These are phyloP conservation scores for Aspergillus udagawae DNA, from an alignment of 2,329 filamentous ascomycete species.

Conservation along the genomic window DNA sequence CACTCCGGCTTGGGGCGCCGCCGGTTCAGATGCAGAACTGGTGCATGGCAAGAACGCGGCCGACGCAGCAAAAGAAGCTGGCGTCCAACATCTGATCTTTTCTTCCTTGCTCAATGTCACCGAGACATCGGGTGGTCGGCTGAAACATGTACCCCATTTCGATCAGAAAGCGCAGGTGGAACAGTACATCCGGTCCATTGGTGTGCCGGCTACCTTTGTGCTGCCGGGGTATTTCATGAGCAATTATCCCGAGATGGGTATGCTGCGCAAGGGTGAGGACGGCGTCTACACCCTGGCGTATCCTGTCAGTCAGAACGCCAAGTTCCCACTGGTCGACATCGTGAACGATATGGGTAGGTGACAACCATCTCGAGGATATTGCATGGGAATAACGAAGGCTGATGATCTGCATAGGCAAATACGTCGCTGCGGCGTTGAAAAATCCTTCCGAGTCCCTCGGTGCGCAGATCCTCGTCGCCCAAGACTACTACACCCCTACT, in stretches of 20 bases:
- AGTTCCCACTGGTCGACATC: conserved; percentile 45
- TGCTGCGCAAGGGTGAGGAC: conserved; percentile 25
- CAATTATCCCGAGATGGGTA: conserved; percentile 25
- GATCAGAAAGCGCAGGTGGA: conserved; percentile 40
- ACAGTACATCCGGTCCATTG: conserved; percentile 31
- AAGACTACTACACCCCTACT: conserved; percentile 35
- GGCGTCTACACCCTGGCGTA: conserved; percentile 24
- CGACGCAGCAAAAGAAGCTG: conserved; percentile 33
- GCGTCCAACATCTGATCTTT: conserved; percentile 39
- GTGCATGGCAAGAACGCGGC: conserved; percentile 36
- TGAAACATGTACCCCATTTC: conserved; percentile 35
- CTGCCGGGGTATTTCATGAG: conserved; percentile 43
- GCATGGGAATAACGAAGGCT: no score
- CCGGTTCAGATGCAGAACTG: conserved; percentile 20
- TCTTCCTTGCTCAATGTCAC: conserved; percentile 32
- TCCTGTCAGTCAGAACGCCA: conserved; percentile 23
- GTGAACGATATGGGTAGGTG: conserved; percentile 15
- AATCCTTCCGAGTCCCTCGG: conserved; percentile 44
- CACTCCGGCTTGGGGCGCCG: conserved; percentile 30
- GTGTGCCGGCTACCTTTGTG: conserved; percentile 38
- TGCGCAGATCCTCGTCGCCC: conserved; percentile 44
- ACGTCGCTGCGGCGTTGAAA: conserved; percentile 29
- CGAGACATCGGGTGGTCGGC: conserved; percentile 30
- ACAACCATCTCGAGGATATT: no score
- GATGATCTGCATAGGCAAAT: conserved; percentile 8